A percentile compares a stretch with the other conserved stretches of the same genome.
phyloP scores from a whole-genome alignment of 805 yeast species.

The Candida insectalens region DNA sequence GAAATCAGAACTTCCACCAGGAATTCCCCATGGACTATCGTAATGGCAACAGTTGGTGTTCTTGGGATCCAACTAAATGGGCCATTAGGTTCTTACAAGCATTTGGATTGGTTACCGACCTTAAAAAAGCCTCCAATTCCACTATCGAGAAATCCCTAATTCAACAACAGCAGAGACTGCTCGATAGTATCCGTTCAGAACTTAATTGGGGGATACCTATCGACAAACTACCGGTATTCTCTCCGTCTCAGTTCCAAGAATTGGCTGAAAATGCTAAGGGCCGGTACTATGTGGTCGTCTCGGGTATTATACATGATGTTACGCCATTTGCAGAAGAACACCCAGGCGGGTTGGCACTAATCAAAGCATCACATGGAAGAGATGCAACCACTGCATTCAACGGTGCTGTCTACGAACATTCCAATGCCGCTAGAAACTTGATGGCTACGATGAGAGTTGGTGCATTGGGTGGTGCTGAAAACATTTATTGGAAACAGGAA shows the following conservation, averaged over 20 bases:
- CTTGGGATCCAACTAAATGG: conserved; percentile 86
- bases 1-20: conserved; percentile 89
- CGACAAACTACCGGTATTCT: conserved; percentile 65
- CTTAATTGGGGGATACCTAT: conserved; percentile 94
- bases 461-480: conserved; percentile 73
- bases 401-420: conserved; percentile 90
- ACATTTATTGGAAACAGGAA: conserved; percentile 73
- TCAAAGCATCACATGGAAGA: conserved; percentile 76
- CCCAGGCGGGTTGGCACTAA: conserved; percentile 84
- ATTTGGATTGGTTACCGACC: conserved; percentile 49
- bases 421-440: conserved; percentile 86
- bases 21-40: conserved; percentile 91
- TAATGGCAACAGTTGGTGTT: conserved; percentile 59
- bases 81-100: conserved; percentile 41
- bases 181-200: conserved; percentile 67
- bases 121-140: conserved; percentile 46
- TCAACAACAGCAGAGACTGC: conserved; percentile 72
- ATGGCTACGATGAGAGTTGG: conserved; percentile 93
- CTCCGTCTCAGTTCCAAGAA: conserved; percentile 35
- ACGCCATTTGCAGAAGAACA: conserved; percentile 86
- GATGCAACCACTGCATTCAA: conserved; percentile 92
- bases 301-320: conserved; percentile 89
- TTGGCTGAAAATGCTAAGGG: conserved; percentile 23
- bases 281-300: conserved; percentile 63
- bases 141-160: conserved; percentile 63